Base-by-base conservation (phyloP, 2,329 filamentous ascomycete genomes). In the Cladophialophora chaetospira region DNA sequence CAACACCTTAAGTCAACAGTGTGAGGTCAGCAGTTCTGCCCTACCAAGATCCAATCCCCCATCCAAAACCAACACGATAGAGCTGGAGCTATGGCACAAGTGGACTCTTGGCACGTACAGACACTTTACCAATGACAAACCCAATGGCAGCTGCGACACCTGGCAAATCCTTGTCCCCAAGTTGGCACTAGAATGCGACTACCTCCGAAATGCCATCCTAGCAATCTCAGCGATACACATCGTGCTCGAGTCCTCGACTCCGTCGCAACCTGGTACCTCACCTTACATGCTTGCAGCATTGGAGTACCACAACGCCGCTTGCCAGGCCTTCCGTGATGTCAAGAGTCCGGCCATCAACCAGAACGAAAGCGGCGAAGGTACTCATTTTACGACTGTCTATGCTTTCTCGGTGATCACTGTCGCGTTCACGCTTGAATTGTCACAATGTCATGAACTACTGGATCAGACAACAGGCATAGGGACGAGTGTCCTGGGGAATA, bases 251-350 rank as follows among this genome's bases (percentile, higher is more conserved):
- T 28, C 42, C 4, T 25, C 23, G 2, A 21, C 10, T 4, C 15
- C 36, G 13, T 6, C 13, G 13, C 42, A 19, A 3, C 2, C 23
- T 10, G 11, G n/a, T n/a, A 3, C 4, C 3, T 44, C 23, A 28
- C n/a, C 19, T 26, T 44, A 44, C 42, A 28, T 28, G 21, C 23
- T 44, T 23, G 19, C 42, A 9, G 42, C 42, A 3, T 44, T 44
- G 42, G 42, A 44, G 26, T 44, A 44, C n/a, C 42, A 44, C 42
- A 44, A 44, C 15, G 42, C 42, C 2, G 42, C 42, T 23, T 44
- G 42, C 19, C 42, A 44, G 26, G 23, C 23, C 21, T 44, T 44
- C 15, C 19, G 42, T 23, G 23, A 28, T 10, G 6, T 44, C 4
- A 23, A 19, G 4, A 5, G 5, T 3, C 36, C 9, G 9, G 23